Percentiles rank a stretch among this genome's conserved stretches.
Conservation (phyloP, 1,139 yeast genomes). For the Hansenula sp. region DNA sequence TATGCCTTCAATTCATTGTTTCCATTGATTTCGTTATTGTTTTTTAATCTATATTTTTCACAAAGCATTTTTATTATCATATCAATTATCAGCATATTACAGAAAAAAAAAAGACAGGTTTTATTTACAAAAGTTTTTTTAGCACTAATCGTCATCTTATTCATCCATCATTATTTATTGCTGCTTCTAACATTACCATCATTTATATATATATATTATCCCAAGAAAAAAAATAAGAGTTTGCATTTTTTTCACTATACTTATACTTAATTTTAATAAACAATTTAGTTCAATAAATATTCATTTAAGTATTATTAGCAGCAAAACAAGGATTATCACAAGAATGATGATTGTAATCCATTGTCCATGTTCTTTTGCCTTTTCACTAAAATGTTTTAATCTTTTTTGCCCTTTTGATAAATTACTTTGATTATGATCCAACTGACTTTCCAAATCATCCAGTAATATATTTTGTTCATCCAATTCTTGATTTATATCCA, state of each 20-base stretch:
- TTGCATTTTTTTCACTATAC: too few relatives aligned
- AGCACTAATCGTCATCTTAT: too few relatives aligned
- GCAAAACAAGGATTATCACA: slow-evolving; percentile 51
- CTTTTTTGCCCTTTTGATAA: slow-evolving; percentile 52
- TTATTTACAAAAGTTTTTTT: too few relatives aligned
- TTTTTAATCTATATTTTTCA: too few relatives aligned
- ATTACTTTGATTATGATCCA: slow-evolving; percentile 50
- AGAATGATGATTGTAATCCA: slow-evolving; percentile 65
- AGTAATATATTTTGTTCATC: slow-evolving; percentile 64
- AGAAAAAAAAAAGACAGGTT: too few relatives aligned
- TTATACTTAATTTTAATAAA: too few relatives aligned
- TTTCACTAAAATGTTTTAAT: slow-evolving; percentile 49
- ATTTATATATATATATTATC: too few relatives aligned
- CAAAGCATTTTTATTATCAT: background rate
- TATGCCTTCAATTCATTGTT: slow-evolving; percentile 2
- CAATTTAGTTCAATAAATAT: too few relatives aligned
- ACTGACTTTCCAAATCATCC: slow-evolving; percentile 65
- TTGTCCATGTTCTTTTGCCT: slow-evolving; percentile 66
- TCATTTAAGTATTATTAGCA: slow-evolving; percentile 55
- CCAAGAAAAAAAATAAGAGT: too few relatives aligned
- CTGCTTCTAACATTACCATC: too few relatives aligned
- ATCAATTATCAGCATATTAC: too few relatives aligned
- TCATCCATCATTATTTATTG: too few relatives aligned
- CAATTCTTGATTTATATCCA: slow-evolving; percentile 60
- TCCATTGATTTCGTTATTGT: background rate